These are phyloP conservation scores for Nyssa sinensis DNA, from an alignment of 148 eudicot genomes.

Conservation along the genomic window DNA sequence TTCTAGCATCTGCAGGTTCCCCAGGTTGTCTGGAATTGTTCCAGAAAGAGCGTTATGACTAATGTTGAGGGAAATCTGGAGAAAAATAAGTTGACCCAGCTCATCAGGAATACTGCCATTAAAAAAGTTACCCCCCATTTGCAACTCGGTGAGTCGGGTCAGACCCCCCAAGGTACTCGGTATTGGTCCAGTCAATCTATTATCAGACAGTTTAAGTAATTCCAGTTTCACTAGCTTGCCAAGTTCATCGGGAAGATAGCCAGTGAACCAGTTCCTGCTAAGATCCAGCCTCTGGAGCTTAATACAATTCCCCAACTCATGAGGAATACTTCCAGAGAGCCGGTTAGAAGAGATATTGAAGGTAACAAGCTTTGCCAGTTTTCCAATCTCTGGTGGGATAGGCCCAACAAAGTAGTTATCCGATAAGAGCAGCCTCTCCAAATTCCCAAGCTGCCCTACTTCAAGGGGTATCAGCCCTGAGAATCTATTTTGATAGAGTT, in stretches of 20 bases:
- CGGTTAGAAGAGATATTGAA: slow-evolving; percentile 50
- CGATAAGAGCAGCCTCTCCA: slow-evolving; percentile 43
- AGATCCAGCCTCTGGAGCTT: slow-evolving; percentile 82
- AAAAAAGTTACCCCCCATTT: slow-evolving; percentile 85
- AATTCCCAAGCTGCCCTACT: slow-evolving; percentile 35
- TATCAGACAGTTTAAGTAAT: slow-evolving; percentile 83
- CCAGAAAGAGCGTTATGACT: slow-evolving; percentile 77
- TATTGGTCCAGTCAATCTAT: slow-evolving; percentile 53
- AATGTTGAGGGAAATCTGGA: slow-evolving; percentile 79
- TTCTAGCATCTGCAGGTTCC: slow-evolving; percentile 75
- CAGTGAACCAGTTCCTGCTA: slow-evolving; percentile 61
- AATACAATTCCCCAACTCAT: slow-evolving; percentile 42
- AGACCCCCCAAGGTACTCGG: slow-evolving; percentile 63
- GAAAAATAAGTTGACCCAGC: slow-evolving; percentile 59
- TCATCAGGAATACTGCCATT: slow-evolving; percentile 67
- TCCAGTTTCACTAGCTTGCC: slow-evolving; percentile 69
- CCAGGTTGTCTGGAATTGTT: slow-evolving; percentile 61
- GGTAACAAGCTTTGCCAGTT: slow-evolving; percentile 39
- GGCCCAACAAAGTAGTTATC: slow-evolving; percentile 43
- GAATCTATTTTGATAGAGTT: slow-evolving; percentile 43
- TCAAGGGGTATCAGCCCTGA: slow-evolving; percentile 46
- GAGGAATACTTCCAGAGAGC: slow-evolving; percentile 40
- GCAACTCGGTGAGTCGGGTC: slow-evolving; percentile 64
- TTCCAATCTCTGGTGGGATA: slow-evolving; percentile 52
- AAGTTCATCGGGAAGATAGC: slow-evolving; percentile 51